Conservation (phyloP, 176 grass and related monocot genomes). For the Zoysia japonica region DNA sequence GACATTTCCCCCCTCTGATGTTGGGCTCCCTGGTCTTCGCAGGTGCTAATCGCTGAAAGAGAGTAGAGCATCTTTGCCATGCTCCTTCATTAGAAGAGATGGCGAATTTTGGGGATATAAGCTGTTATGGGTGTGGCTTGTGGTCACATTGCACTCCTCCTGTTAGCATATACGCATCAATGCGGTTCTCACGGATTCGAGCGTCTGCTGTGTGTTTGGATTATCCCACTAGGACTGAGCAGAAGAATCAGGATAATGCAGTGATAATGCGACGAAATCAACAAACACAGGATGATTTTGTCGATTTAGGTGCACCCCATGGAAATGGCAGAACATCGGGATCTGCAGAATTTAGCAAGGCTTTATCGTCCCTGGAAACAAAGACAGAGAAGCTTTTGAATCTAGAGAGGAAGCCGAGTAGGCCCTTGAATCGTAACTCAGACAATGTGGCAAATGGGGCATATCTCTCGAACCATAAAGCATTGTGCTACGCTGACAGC, state of each 20-base stretch:
- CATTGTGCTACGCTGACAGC: conserved; percentile 38
- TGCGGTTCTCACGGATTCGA: conserved; percentile 13
- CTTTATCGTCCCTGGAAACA: not conserved
- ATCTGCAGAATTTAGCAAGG: conserved; percentile 8
- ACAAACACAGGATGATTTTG: not conserved
- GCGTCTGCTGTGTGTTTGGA: conserved; percentile 30
- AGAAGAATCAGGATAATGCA: conserved; percentile 39
- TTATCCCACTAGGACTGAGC: conserved; percentile 27
- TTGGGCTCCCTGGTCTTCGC: not conserved
- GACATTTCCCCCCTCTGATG: not conserved
- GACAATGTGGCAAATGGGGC: conserved; percentile 18
- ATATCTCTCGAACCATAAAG: conserved; percentile 46
- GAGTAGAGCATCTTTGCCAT: not conserved
- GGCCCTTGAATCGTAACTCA: conserved; percentile 10
- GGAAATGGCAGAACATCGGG: not conserved
- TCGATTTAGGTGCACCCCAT: not conserved
- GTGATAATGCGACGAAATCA: conserved; percentile 19
- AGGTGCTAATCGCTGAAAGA: not conserved
- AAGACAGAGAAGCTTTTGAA: conserved; percentile 16
- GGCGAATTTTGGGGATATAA: conserved; percentile 17
- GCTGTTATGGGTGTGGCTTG: conserved; percentile 26
- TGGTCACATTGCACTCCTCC: conserved; percentile 32
- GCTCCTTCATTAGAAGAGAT: conserved; percentile 24
- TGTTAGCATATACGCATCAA: not conserved
- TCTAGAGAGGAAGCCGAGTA: conserved; percentile 11